Conservation (phyloP, 78 protist genomes). For the Ministeria vibrans region DNA sequence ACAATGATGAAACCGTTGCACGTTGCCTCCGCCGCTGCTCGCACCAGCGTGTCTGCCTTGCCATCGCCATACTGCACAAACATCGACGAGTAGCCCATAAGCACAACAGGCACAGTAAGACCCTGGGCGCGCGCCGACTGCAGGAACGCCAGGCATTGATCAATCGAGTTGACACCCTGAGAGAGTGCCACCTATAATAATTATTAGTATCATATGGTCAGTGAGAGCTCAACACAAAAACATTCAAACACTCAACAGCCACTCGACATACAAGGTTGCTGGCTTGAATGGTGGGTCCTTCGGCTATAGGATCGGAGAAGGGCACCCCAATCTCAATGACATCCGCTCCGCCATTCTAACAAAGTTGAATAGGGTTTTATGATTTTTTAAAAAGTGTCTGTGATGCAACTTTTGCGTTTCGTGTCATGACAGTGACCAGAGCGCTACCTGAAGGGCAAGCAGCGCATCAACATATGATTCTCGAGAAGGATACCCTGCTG, state of each 20-base stretch:
- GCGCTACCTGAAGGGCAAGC: constrained; percentile 29
- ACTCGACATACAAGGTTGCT: constrained; percentile 18
- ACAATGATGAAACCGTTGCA: constrained; percentile 72
- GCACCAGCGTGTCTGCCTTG: constrained; percentile 8
- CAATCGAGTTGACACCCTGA: constrained; percentile 21
- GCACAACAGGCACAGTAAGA: constrained; percentile 57
- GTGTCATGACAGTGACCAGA: background rate
- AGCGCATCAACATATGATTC: constrained; percentile 14
- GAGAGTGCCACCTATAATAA: constrained; percentile 22
- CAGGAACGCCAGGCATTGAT: constrained; percentile 11
- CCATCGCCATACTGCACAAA: constrained; percentile 36
- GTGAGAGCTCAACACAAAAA: too few relatives aligned
- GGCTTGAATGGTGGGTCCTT: constrained; percentile 52
- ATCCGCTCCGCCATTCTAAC: constrained; percentile 58
- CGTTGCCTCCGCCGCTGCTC: constrained; percentile 15
- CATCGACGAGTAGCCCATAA: constrained; percentile 78
- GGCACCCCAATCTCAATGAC: constrained; percentile 68
- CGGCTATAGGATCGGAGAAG: constrained; percentile 59
- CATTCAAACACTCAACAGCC: background rate
- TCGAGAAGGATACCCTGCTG: constrained; percentile 51
- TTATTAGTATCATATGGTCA: too few relatives aligned
- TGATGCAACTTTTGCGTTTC: background rate
- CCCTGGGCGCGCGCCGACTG: constrained; percentile 48
- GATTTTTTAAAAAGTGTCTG: background rate
- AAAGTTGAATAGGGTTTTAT: background rate